Evolutionary conservation across 805 yeast genomes (phyloP).

Genomic region (Cyberlindnera samutprakarnensis): DNA sequence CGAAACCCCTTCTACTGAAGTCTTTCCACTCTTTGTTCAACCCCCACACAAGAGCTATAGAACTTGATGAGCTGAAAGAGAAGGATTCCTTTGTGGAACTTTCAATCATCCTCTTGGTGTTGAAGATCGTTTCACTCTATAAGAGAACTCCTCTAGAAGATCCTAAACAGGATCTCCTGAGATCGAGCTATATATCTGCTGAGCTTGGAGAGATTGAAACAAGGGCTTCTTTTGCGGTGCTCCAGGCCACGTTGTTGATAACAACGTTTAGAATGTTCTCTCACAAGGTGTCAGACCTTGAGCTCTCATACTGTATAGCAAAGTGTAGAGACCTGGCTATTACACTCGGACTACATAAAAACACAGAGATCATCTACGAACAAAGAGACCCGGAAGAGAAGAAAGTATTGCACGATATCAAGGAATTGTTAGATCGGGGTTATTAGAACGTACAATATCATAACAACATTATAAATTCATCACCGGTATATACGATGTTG

Average conservation of each 20-base stretch:
- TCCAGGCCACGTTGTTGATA: slow-evolving; percentile 13
- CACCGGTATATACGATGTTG: too few relatives aligned
- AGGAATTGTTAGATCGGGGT: too few relatives aligned
- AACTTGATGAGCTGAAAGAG: slow-evolving; percentile 8
- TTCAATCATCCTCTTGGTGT: slow-evolving; percentile 9
- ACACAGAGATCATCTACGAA: slow-evolving; percentile 16
- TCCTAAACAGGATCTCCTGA: slow-evolving; percentile 5
- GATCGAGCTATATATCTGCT: slow-evolving; percentile 12
- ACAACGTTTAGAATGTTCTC: slow-evolving; percentile 14
- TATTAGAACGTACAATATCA: too few relatives aligned
- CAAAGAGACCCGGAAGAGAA: slow-evolving; percentile 12
- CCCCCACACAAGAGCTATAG: slow-evolving; percentile 3
- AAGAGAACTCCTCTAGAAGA: slow-evolving; percentile 7
- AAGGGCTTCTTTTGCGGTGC: slow-evolving; percentile 13
- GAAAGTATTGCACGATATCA: slow-evolving; percentile 13
- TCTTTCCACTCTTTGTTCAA: slow-evolving; percentile 10
- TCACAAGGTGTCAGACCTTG: slow-evolving; percentile 12
- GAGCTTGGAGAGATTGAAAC: slow-evolving; percentile 16
- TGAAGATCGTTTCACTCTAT: slow-evolving; percentile 14
- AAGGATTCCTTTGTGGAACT: slow-evolving; percentile 12
- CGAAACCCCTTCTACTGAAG: slow-evolving; percentile 1
- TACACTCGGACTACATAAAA: slow-evolving; percentile 16
- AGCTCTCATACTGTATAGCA: slow-evolving; percentile 12
- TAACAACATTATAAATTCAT: too few relatives aligned
- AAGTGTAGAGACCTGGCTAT: slow-evolving; percentile 16